A percentile compares a stretch with the other conserved stretches of the same genome.
Evolutionary conservation across 805 yeast genomes (phyloP).

Genomic region (Nakazawaea sp.): DNA sequence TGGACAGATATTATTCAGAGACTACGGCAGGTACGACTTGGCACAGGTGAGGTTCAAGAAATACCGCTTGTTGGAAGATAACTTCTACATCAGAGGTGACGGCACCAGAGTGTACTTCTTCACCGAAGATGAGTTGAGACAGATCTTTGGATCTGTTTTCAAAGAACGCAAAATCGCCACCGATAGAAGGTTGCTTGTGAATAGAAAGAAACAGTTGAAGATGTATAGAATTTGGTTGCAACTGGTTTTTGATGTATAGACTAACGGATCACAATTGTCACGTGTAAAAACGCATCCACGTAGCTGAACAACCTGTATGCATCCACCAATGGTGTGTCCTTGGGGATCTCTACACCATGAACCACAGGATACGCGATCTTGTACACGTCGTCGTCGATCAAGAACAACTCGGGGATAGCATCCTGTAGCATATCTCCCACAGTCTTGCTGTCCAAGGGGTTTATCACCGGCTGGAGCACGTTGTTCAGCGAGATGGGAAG

Average conservation of each 20-base stretch:
- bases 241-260: constrained; percentile 63
- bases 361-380: constrained; percentile 35
- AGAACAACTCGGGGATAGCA: constrained; percentile 38
- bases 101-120: constrained; percentile 97
- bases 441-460: constrained; percentile 17
- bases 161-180: constrained; percentile 74
- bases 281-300: constrained; percentile 63
- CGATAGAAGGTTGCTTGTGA: constrained; percentile 85
- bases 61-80: constrained; percentile 79
- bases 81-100: constrained; percentile 94
- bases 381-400: constrained; percentile 14
- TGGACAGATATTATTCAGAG: constrained; percentile 83
- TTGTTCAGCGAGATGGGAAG: constrained; percentile 27
- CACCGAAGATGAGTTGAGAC: constrained; percentile 83
- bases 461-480: constrained; percentile 25
- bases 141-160: constrained; percentile 62
- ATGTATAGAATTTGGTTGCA: constrained; percentile 98
- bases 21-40: constrained; percentile 92
- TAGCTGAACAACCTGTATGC: constrained; percentile 38
- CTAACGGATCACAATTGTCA: constrained; percentile 32
- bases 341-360: constrained; percentile 51
- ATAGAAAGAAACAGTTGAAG: constrained; percentile 84
- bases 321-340: constrained; percentile 35
- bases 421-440: constrained; percentile 33
- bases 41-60: constrained; percentile 93